Conservation (phyloP, 2,329 filamentous ascomycete genomes). For the Diaporthe eres region DNA sequence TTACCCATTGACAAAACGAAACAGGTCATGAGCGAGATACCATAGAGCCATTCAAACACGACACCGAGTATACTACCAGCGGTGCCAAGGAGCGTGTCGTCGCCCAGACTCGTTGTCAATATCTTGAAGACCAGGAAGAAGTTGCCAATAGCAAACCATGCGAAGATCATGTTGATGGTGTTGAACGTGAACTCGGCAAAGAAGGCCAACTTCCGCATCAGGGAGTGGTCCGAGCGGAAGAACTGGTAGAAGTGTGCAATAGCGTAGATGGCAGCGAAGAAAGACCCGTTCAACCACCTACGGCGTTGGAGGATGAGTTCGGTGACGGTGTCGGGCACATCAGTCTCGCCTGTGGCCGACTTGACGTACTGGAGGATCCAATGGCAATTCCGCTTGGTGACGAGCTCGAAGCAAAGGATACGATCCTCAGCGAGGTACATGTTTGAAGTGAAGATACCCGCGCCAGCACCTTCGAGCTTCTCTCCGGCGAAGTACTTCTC, state of each 20-base stretch:
- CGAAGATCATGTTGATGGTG: conserved; percentile 96
- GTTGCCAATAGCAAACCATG: conserved; percentile 98
- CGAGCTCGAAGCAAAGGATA: conserved; percentile 98
- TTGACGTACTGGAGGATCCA: conserved; percentile 99
- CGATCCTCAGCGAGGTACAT: conserved; percentile 99
- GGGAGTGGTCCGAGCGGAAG: conserved; percentile 91
- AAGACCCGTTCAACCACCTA: conserved; percentile 97
- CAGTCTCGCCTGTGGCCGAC: conserved; percentile 95
- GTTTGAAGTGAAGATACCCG: conserved; percentile 90
- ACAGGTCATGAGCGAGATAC: conserved; percentile 90
- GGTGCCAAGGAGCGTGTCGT: conserved; percentile 77
- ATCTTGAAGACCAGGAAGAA: conserved; percentile 99
- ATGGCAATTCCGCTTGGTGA: conserved; percentile 96
- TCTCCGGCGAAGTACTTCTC: conserved; percentile 43
- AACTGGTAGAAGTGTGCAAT: conserved; percentile 97
- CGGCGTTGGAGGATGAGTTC: conserved; percentile 96
- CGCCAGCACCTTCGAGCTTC: conserved; percentile 42
- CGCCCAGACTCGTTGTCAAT: conserved; percentile 87
- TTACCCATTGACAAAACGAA: conserved; percentile 97
- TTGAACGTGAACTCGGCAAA: conserved; percentile 95
- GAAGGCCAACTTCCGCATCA: conserved; percentile 89
- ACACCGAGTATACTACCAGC: conserved; percentile 86
- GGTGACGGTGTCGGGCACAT: conserved; percentile 93
- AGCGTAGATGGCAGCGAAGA: conserved; percentile 97
- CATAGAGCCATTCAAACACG: conserved; percentile 96